These are phyloP conservation scores for Linnemannia exigua DNA, from an alignment of 192 early-diverging fungal species.

Conservation along the genomic window DNA sequence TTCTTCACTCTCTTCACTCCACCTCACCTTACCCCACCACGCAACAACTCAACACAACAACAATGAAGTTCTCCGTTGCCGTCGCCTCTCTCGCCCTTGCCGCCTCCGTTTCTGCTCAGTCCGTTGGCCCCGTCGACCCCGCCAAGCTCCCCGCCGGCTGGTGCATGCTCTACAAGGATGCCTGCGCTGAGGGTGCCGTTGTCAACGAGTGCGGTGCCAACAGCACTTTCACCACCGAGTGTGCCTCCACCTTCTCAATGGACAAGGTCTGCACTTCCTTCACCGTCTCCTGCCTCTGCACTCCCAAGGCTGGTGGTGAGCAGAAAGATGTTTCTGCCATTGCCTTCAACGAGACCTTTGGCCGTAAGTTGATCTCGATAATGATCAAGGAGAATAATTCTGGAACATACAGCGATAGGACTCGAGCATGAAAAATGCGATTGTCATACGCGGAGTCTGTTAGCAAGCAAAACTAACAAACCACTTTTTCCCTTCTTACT, in stretches of 20 bases:
- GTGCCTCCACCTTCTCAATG: constrained; percentile 27
- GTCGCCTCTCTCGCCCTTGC: constrained; percentile 9
- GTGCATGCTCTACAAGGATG: constrained; percentile 14
- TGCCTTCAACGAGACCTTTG: constrained; percentile 37
- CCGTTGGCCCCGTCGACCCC: constrained; percentile 41
- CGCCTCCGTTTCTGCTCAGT: constrained; percentile 22
- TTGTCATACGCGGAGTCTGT: background rate
- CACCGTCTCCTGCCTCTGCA: constrained; percentile 32
- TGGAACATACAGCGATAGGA: too few relatives aligned
- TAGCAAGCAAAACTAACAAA: background rate
- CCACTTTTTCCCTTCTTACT: background rate
- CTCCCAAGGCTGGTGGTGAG: constrained; percentile 3
- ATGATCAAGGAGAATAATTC: background rate
- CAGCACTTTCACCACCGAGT: constrained; percentile 6
- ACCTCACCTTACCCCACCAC: background rate
- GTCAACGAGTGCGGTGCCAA: constrained; percentile 24
- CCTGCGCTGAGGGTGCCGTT: background rate
- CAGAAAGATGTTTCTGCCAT: constrained; percentile 28
- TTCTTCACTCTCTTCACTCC: background rate
- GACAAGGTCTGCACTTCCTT: constrained; percentile 36
- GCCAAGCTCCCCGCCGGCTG: constrained; percentile 37
- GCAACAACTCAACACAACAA: background rate
- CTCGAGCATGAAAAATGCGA: too few relatives aligned
- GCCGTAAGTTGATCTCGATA: constrained; percentile 8
- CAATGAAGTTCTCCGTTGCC: constrained; percentile 31